These are phyloP conservation scores for Thielaviopsis ethacetica DNA, from an alignment of 2,329 filamentous ascomycete species.

Conservation along the genomic window DNA sequence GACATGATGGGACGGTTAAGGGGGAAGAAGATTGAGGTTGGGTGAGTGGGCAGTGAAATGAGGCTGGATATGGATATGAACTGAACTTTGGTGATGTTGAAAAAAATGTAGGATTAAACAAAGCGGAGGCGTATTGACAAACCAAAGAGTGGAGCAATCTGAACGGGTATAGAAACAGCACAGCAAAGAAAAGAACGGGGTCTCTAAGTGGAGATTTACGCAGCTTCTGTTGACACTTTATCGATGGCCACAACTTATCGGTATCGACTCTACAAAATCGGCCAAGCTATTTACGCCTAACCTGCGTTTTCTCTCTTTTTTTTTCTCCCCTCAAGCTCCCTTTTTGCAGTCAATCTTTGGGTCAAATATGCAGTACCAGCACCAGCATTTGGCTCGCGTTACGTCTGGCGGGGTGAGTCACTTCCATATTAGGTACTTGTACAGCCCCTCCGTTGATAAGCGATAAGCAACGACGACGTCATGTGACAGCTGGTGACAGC, in stretches of 20 bases:
- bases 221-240: too few species aligned
- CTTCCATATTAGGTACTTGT: background rate
- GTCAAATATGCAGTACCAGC: background rate
- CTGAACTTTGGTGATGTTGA: background rate
- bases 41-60: background rate
- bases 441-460: background rate
- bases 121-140: background rate
- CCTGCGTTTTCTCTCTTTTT: background rate
- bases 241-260: too few species aligned
- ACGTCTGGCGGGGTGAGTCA: slow-evolving; percentile 2
- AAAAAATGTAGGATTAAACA: background rate
- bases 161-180: background rate
- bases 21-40: background rate
- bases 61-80: background rate
- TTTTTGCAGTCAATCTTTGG: background rate
- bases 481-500: background rate
- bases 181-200: background rate
- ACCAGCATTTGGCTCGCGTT: background rate
- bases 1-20: background rate
- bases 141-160: background rate
- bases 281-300: background rate
- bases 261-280: too few species aligned
- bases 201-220: background rate
- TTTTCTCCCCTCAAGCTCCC: background rate
- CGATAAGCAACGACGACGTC: background rate